These are phyloP conservation scores for Musa beccarii DNA, from an alignment of 176 grass and related monocot species.

Conservation along the genomic window DNA sequence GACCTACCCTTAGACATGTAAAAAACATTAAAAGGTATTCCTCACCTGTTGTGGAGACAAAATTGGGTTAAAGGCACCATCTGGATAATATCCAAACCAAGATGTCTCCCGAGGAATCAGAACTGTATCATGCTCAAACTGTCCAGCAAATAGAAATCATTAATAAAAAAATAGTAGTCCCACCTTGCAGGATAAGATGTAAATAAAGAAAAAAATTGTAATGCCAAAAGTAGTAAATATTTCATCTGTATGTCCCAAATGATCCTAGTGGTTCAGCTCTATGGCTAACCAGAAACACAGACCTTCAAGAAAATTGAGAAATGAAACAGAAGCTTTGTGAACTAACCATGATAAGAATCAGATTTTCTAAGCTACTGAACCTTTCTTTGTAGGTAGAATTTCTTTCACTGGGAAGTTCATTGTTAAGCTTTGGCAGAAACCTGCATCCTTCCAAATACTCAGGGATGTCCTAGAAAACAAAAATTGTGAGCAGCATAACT, in stretches of 20 bases:
- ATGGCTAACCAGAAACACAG: neutral
- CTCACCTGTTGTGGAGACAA: conserved; percentile 45
- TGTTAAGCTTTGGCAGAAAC: conserved; percentile 96
- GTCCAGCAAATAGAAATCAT: conserved; percentile 21
- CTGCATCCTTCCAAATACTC: conserved; percentile 76
- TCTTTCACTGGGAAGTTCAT: conserved; percentile 65
- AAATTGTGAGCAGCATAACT: neutral
- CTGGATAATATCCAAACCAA: conserved; percentile 95
- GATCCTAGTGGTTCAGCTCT: neutral
- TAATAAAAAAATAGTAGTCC: neutral
- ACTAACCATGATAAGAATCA: conserved; percentile 83
- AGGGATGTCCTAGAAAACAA: conserved; percentile 56
- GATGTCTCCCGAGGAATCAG: conserved; percentile 87
- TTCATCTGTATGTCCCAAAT: neutral
- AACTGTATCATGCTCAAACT: conserved; percentile 71
- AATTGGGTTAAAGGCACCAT: conserved; percentile 50
- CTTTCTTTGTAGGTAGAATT: conserved; percentile 87
- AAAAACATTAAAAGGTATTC: neutral
- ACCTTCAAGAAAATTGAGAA: neutral
- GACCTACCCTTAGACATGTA: neutral
- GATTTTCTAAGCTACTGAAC: conserved; percentile 70
- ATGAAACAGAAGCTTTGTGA: conserved; percentile 16
- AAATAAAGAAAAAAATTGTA: neutral
- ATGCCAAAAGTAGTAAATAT: neutral
- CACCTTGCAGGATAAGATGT: neutral